phyloP scores from a whole-genome alignment of 1,139 yeast species.

The Nakaseomyces sp. region DNA sequence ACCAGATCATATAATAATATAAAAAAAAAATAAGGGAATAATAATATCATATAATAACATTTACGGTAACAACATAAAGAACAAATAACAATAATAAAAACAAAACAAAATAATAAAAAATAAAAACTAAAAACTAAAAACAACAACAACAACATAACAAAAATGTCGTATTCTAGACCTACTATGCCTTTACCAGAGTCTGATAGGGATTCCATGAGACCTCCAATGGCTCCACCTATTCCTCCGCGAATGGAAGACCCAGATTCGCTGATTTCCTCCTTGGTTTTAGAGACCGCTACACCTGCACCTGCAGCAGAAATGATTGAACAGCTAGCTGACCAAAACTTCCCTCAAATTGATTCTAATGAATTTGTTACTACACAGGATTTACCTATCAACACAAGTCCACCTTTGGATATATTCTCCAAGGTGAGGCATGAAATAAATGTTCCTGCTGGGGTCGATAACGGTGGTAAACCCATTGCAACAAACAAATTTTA shows the following conservation, averaged over 20 bases:
- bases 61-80: too few relatives aligned
- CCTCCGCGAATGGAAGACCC: slow-evolving; percentile 9
- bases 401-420: slow-evolving; percentile 2
- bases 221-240: slow-evolving; percentile 8
- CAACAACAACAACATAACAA: background rate
- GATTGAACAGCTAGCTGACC: background rate
- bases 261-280: slow-evolving; percentile 2
- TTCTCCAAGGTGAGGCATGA: slow-evolving; percentile 26
- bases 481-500: slow-evolving; percentile 78
- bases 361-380: background rate
- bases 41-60: too few relatives aligned
- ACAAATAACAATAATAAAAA: background rate
- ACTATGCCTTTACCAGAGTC: slow-evolving; percentile 22
- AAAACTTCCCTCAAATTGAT: background rate
- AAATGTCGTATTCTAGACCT: slow-evolving; percentile 25
- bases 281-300: background rate
- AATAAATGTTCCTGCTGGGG: slow-evolving; percentile 42
- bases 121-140: background rate
- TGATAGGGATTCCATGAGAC: background rate
- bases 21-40: too few relatives aligned
- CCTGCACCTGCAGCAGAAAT: background rate
- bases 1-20: background rate
- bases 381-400: background rate
- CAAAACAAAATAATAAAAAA: background rate
- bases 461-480: slow-evolving; percentile 38